A percentile compares a stretch with the other conserved stretches of the same genome.
Evolutionary conservation across 495 filamentous ascomycete species (phyloP).

Genomic region (Daldinia vernicosa): DNA sequence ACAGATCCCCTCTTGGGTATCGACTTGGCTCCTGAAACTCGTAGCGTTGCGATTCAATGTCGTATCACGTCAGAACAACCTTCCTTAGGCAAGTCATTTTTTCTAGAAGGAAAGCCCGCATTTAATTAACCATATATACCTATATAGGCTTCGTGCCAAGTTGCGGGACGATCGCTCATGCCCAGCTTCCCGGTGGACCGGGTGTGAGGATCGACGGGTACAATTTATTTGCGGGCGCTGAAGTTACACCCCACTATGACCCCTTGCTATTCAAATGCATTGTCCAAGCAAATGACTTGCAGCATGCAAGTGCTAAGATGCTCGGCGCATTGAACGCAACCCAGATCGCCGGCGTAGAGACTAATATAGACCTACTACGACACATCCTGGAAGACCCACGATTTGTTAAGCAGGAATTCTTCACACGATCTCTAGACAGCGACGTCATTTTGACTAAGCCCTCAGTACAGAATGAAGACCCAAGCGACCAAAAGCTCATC

Average conservation of each 20-base stretch:
- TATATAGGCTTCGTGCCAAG: neutral
- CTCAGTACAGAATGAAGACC: neutral
- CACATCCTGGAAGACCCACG: neutral
- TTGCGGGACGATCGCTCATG: neutral
- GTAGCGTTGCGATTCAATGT: neutral
- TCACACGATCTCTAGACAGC: neutral
- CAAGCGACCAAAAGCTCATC: neutral
- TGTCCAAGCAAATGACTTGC: neutral
- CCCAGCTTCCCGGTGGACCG: neutral
- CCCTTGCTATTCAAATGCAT: neutral
- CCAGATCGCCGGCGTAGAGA: neutral
- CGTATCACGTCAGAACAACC: neutral
- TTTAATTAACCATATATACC: neutral
- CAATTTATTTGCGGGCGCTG: neutral
- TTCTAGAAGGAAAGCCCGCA: neutral
- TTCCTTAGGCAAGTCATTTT: neutral
- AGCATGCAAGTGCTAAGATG: neutral
- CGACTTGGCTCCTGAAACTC: neutral
- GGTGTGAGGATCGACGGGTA: neutral
- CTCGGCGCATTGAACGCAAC: neutral
- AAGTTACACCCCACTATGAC: neutral
- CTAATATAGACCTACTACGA: neutral
- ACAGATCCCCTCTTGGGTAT: neutral
- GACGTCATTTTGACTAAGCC: constrained; percentile 1
- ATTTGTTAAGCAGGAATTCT: neutral